Base-by-base conservation (phyloP, 768 basidiomycete genomes). In the Leccinum truebloodii region DNA sequence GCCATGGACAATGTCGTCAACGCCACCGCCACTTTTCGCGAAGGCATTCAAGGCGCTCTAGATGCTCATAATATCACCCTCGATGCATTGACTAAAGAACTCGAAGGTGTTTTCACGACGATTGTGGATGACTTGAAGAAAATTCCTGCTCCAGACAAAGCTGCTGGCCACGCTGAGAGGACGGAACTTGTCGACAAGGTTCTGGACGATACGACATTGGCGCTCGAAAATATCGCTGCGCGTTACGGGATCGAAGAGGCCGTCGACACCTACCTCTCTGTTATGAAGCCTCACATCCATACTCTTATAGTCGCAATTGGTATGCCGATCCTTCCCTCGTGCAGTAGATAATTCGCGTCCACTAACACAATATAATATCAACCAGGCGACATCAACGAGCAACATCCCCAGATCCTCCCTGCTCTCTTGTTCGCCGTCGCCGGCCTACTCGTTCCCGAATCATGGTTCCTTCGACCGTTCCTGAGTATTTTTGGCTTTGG, bases 401-500 rank as follows among this genome's bases (percentile, higher is more conserved):
- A 52, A 24, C n/a, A 64, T 24, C 63, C 60, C 6, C 9, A 58
- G 8, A 52, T 64, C 4, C 22, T 67, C 4, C 39, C 59, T 5
- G 7, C 22, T 16, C 18, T 67, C 10, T 10, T 14, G 20, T 65
- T 59, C 22, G 46, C 51, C 4, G 28, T 67, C 8, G 24, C 22
- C 2, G 18, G 3, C 20, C 2, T 67, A 24, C 59, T 67, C 34
- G 18, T 67, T 50, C 66, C 59, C 0, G 37, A 68, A 30, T 22
- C 37, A 3, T 68, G 67, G 66, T 59, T 66, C 2, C 60, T 67
- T 13, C 3, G 49, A n/a, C 66, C 60, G 1, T 58, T 67, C 8
- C 22, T 67, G 3, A 51, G 60, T 1, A 2, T 60, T 16, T 54
- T 67, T 28, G 66, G 66, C 26, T 67, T 67, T 6, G 66, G 66